These are phyloP conservation scores for Arthrinium phaeospermum DNA, from an alignment of 2,329 filamentous ascomycete genomes.

Conservation along the genomic window DNA sequence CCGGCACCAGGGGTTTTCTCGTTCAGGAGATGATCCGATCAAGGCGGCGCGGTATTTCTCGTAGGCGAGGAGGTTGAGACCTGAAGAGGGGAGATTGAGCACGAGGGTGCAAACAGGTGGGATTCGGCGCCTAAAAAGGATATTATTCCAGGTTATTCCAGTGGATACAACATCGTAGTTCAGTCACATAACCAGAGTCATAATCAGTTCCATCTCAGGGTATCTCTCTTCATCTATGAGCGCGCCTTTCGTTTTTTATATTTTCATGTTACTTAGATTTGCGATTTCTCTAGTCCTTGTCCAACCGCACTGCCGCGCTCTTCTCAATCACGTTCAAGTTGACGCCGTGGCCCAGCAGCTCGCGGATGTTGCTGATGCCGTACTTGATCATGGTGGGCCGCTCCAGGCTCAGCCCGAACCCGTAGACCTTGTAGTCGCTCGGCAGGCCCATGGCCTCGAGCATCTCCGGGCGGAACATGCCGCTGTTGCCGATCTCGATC, in stretches of 20 bases:
- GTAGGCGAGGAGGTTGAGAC: no score
- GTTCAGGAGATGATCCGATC: no score
- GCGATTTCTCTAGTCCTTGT: constrained; percentile 68
- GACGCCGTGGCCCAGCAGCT: constrained; percentile 93
- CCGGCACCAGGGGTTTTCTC: no score
- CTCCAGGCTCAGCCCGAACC: constrained; percentile 91
- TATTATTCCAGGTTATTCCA: no score
- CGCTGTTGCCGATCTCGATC: constrained; percentile 97
- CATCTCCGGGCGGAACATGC: constrained; percentile 99
- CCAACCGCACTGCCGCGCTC: constrained; percentile 88
- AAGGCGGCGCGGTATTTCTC: no score
- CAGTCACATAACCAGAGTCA: background rate
- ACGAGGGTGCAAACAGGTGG: no score
- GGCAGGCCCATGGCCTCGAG: constrained; percentile 92
- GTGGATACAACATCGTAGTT: no score
- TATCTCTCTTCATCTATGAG: constrained; percentile 16
- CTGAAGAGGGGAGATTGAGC: no score
- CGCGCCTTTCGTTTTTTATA: background rate
- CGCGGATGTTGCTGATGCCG: constrained; percentile 86
- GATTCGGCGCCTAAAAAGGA: no score
- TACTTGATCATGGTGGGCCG: constrained; percentile 98
- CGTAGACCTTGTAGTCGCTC: constrained; percentile 90
- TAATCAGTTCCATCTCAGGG: background rate
- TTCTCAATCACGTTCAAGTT: constrained; percentile 91
- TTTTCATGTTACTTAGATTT: background rate